These are phyloP conservation scores for Leccinum disarticulatum DNA, from an alignment of 768 basidiomycete genomes.

Conservation along the genomic window DNA sequence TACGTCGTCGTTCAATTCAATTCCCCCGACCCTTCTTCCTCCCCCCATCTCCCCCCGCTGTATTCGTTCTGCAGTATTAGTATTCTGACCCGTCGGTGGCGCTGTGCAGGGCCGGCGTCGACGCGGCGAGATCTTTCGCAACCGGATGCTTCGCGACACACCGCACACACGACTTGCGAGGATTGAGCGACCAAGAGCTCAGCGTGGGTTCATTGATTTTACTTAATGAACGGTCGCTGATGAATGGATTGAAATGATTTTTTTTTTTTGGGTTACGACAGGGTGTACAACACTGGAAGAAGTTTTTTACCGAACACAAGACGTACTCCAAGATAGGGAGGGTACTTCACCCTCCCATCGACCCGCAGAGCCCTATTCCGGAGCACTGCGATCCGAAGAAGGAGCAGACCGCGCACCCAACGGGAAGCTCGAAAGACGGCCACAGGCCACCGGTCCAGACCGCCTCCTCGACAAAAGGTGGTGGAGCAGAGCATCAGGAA, in stretches of 20 bases:
- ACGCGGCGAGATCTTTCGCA: slow-evolving; percentile 89
- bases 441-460: slow-evolving; percentile 29
- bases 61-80: slow-evolving; percentile 14
- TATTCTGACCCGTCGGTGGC: slow-evolving; percentile 21
- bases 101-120: slow-evolving; percentile 66
- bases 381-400: slow-evolving; percentile 73
- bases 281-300: slow-evolving; percentile 86
- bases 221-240: not conserved
- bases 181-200: slow-evolving; percentile 68
- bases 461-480: slow-evolving; percentile 10
- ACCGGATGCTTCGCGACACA: slow-evolving; percentile 94
- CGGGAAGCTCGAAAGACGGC: slow-evolving; percentile 28
- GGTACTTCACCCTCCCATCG: slow-evolving; percentile 74
- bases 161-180: slow-evolving; percentile 88
- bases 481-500: slow-evolving; percentile 24
- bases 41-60: not conserved
- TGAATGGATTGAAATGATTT: not conserved
- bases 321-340: slow-evolving; percentile 76
- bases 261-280: slow-evolving; percentile 27
- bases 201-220: slow-evolving; percentile 46
- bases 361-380: slow-evolving; percentile 72
- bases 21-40: not conserved
- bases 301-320: slow-evolving; percentile 81
- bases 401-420: slow-evolving; percentile 31
- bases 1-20: too few relatives aligned